Percentiles rank a stretch among this genome's conserved stretches.
Conservation (phyloP, 179 eudicot species). For the Camellia oleifera region DNA sequence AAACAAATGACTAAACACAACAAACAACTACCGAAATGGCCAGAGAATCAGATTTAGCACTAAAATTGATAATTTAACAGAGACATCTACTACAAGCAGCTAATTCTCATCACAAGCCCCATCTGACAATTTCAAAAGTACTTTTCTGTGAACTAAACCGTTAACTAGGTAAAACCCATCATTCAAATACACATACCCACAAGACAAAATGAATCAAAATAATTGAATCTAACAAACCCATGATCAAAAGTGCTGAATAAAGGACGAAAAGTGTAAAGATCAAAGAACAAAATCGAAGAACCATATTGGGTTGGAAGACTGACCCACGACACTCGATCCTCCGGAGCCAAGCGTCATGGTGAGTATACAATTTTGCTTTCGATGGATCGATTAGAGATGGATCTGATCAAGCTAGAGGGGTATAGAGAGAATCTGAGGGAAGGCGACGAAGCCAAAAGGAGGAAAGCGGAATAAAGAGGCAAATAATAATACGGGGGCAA, state of each 20-base stretch:
- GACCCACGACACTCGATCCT: constrained; percentile 33
- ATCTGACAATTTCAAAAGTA: not conserved
- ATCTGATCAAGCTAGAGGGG: constrained; percentile 11
- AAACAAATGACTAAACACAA: not conserved
- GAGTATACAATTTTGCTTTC: not conserved
- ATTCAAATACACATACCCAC: not conserved
- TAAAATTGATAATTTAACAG: not conserved
- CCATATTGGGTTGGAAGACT: constrained; percentile 6
- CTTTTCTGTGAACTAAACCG: no score
- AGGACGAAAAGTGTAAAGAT: not conserved
- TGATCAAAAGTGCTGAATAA: not conserved
- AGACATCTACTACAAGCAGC: not conserved
- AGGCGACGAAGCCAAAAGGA: not conserved
- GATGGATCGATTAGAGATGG: constrained; percentile 8
- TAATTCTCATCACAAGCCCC: not conserved
- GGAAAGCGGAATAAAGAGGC: not conserved
- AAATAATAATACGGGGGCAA: not conserved
- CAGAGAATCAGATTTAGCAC: not conserved
- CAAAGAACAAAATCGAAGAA: not conserved
- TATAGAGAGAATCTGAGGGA: not conserved
- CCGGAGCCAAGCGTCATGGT: constrained; percentile 32
- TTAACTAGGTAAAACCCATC: no score
- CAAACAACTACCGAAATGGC: not conserved
- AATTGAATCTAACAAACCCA: constrained; percentile 1
- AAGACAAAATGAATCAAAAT: not conserved